Percentiles rank a stretch among this genome's conserved stretches.
Conservation (phyloP, 1,139 yeast species). For the Zygosaccharomyces pseudobailii region DNA sequence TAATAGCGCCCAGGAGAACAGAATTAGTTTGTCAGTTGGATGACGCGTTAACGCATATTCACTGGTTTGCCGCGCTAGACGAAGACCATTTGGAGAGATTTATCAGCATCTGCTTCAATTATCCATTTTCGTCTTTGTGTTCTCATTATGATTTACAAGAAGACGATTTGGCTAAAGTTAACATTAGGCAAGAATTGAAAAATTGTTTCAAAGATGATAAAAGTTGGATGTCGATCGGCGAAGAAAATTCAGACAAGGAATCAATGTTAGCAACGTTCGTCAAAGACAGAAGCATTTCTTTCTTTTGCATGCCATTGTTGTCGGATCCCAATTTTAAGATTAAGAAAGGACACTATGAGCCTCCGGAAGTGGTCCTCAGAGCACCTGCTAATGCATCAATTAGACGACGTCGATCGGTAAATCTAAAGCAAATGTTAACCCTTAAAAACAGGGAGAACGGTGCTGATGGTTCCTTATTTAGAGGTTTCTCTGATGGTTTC, state of each 20-base stretch:
- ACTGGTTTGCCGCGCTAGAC: conserved; percentile 10
- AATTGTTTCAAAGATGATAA: conserved; percentile 4
- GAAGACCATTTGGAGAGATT: conserved; percentile 19
- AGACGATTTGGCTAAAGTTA: conserved; percentile 4
- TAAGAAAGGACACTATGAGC: background rate
- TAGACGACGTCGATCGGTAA: conserved; percentile 8
- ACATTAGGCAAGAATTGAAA: conserved; percentile 6
- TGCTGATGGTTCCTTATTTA: background rate
- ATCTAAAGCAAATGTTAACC: conserved; percentile 10
- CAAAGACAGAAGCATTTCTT: conserved; percentile 10
- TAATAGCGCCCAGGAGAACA: conserved; percentile 1
- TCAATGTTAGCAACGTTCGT: conserved; percentile 5
- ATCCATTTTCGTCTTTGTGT: conserved; percentile 18
- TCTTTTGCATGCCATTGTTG: conserved; percentile 14
- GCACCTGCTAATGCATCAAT: conserved; percentile 2
- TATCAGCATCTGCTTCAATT: conserved; percentile 21
- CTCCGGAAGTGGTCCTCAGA: background rate
- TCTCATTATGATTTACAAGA: conserved; percentile 1
- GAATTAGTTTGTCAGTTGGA: conserved; percentile 10
- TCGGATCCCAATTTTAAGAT: conserved; percentile 10
- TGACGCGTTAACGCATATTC: conserved; percentile 10
- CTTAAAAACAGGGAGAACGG: conserved; percentile 5
- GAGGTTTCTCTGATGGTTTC: conserved; percentile 4
- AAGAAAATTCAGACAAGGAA: conserved; percentile 3
- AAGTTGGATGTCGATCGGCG: conserved; percentile 6